These are phyloP conservation scores for Ceratobasidium sp. DNA, from an alignment of 1,284 basidiomycete species.

Conservation along the genomic window DNA sequence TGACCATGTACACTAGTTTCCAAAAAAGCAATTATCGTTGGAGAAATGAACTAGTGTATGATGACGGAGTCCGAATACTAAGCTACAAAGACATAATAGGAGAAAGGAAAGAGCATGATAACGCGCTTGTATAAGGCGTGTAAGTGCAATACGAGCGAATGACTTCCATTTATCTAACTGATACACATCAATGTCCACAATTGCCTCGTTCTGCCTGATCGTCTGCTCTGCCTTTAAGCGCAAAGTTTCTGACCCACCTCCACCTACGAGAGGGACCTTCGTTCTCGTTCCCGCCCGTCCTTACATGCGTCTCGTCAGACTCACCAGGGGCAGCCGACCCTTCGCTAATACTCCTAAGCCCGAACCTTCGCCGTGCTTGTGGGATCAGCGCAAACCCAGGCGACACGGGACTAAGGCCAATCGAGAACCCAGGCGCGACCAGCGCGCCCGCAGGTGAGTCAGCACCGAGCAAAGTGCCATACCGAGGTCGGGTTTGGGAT, in stretches of 20 bases:
- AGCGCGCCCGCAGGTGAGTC: constrained; percentile 41
- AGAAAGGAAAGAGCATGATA: background rate
- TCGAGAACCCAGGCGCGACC: constrained; percentile 66
- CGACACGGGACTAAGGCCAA: constrained; percentile 75
- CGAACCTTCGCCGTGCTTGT: constrained; percentile 45
- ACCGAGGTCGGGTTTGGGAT: constrained; percentile 24
- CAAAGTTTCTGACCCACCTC: constrained; percentile 25
- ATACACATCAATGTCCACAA: constrained; percentile 5
- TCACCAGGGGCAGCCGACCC: constrained; percentile 10
- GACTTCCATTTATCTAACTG: background rate
- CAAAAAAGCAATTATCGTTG: background rate
- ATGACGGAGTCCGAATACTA: background rate
- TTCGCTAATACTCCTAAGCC: constrained; percentile 39
- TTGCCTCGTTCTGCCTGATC: background rate
- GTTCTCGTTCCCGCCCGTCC: constrained; percentile 10
- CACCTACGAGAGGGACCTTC: constrained; percentile 2
- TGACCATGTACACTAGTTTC: constrained; percentile 2
- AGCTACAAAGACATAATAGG: background rate
- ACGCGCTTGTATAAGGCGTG: background rate
- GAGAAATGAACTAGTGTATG: background rate
- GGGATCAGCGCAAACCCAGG: constrained; percentile 75
- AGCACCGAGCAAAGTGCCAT: constrained; percentile 39
- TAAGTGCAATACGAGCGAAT: background rate
- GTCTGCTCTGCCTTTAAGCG: background rate
- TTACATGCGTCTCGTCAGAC: constrained; percentile 2